Base-by-base conservation (phyloP, 2,329 filamentous ascomycete genomes). In the Fusarium penzigii region DNA sequence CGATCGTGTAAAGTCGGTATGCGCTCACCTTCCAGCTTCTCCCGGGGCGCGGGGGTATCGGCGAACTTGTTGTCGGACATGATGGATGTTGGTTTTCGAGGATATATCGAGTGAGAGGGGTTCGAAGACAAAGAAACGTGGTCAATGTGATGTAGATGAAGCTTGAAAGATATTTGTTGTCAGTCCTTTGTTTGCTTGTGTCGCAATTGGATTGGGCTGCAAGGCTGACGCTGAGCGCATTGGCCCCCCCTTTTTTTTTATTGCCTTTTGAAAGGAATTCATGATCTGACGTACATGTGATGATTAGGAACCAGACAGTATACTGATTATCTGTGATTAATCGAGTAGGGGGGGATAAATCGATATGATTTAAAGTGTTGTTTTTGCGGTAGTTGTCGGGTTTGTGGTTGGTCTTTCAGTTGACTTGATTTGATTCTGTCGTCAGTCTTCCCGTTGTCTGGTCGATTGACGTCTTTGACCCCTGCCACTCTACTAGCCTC, bases 11-110 rank as follows among this genome's bases (percentile, higher is more conserved):
- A 25, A 25, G 20, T 16, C 41, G 11, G 20, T 39, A 42, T 39
- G 48, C 46, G 49, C 72, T 71, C 73, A 89, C 88, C 84, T 72
- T 93, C 89, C 48, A 92, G 84, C 83, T 90, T 92, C 71, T 90
- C 86, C 69, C 84, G 80, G 67, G 82, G 77, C 54, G 81, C 79
- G 52, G 78, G 74, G 58, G 77, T 71, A 44, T 72, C 69, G 59
- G 63, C 61, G 57, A 53, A 72, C 51, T 68, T 67, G 43, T 40
- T 44, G 48, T 78, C 75, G 53, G 73, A 65, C 73, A 75, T 76
- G 39, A 48, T 62, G 52, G 46, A 42, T 48, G 41, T 56, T 29
- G 46, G 17, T 7, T 3, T 36, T 36, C 32, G 32, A 14, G 5
- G 32, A 4, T 4, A 5, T 36, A 14, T 36, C 32, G 17, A 16